Percentiles rank a stretch among this genome's conserved stretches.
Evolutionary conservation across 352 stramenopile species (phyloP).

Genomic region (Globisporangium okanoganense): DNA sequence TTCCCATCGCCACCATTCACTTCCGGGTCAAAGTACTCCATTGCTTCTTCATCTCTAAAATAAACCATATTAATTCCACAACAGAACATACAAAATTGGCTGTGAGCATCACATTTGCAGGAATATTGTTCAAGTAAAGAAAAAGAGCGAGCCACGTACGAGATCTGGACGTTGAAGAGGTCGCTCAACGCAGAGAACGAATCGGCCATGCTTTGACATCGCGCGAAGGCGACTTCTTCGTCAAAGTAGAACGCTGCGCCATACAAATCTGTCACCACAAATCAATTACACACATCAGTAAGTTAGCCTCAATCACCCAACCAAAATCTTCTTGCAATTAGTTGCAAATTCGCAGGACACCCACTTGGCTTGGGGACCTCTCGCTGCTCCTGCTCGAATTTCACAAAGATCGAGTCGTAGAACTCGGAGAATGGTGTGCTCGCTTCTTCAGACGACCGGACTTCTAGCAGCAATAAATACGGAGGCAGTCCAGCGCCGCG

Average conservation of each 20-base stretch:
- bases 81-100: not conserved
- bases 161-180: slow-evolving; percentile 31
- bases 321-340: too few relatives aligned
- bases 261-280: slow-evolving; percentile 45
- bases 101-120: not conserved
- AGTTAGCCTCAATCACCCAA: not conserved
- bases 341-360: too few relatives aligned
- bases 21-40: slow-evolving; percentile 9
- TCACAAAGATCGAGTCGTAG: slow-evolving; percentile 56
- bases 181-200: slow-evolving; percentile 25
- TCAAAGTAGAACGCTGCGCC: slow-evolving; percentile 67
- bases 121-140: not conserved
- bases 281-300: not conserved
- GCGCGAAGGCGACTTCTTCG: slow-evolving; percentile 50
- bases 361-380: slow-evolving; percentile 30
- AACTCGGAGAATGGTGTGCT: slow-evolving; percentile 40
- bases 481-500: slow-evolving; percentile 21
- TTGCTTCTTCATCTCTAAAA: slow-evolving; percentile 9
- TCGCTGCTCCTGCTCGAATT: slow-evolving; percentile 25
- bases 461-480: slow-evolving; percentile 53
- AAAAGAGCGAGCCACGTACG: slow-evolving; percentile 24
- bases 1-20: not conserved
- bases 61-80: not conserved
- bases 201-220: slow-evolving; percentile 57
- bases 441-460: slow-evolving; percentile 22